Base-by-base conservation (phyloP, 805 yeast genomes). In the Candida insectalens region DNA sequence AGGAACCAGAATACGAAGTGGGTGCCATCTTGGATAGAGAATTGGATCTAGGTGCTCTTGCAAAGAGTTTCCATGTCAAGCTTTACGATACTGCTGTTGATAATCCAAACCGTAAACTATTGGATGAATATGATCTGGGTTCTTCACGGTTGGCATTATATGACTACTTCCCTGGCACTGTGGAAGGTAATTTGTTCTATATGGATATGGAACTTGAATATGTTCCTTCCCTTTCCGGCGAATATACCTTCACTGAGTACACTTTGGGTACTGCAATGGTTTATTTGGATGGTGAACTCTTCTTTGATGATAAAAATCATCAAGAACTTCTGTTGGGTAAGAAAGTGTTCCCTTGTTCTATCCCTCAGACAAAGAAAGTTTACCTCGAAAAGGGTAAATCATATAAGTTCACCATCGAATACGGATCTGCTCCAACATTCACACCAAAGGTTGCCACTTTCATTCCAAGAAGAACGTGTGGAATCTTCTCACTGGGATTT, bases 261-360 rank as follows among this genome's bases (percentile, higher is more conserved):
- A 48, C 60, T 36, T 44, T 62, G 35, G 72, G 72, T 23, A 60
- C 69, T 26, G 64, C 67, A 10, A 56, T 58, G 41, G 32, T 67
- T 21, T 67, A 57, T 45, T 44, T 67, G 32, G 59, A 67, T 42
- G 71, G 44, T 36, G 49, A 63, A 40, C 51, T 66, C 32, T 45
- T 67, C 27, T 63, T 66, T 33, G 71, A 66, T 47, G 64, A 67
- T 51, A 62, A 60, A 44, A 62, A 67, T 29, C 41, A 53, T 19
- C 71, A 66, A 47, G 49, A 34, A n/a, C n/a, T n/a, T n/a, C n/a
- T n/a, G n/a, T n/a, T n/a, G n/a, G n/a, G n/a, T n/a, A 40, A 47
- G 30, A 71, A 69, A 19, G 57, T 55, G 21, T 63, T 56, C 13
- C 13, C 15, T n/a, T n/a, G n/a, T n/a, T n/a, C n/a, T n/a, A n/a